Evolutionary conservation across 2,329 filamentous ascomycete species (phyloP).

Genomic region (Sporothrix globosa): DNA sequence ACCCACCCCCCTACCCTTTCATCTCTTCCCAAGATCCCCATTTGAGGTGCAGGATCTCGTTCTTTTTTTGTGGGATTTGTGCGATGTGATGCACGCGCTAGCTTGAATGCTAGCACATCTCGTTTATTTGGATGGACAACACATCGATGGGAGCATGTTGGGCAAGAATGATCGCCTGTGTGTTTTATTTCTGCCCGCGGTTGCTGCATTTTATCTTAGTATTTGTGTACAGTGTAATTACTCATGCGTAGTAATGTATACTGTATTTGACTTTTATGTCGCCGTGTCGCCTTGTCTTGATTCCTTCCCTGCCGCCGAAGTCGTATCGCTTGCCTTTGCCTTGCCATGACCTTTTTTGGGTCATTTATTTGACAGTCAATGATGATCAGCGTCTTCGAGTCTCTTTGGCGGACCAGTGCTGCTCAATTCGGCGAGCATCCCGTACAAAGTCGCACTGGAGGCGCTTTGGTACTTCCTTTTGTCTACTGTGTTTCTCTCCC

Average conservation of each 20-base stretch:
- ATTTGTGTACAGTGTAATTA: too few species aligned
- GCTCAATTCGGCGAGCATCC: constrained; percentile 18
- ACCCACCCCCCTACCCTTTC: neutral
- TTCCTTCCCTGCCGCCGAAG: neutral
- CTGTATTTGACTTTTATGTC: neutral
- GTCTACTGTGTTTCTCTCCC: neutral
- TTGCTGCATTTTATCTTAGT: too few species aligned
- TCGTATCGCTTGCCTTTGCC: neutral
- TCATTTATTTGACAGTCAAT: neutral
- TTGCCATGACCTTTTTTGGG: neutral
- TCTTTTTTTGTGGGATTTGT: constrained; percentile 16
- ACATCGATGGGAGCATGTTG: neutral
- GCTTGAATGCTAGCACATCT: neutral
- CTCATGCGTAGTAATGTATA: too few species aligned
- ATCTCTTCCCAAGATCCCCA: constrained; percentile 5
- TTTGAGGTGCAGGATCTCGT: constrained; percentile 23
- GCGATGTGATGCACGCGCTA: constrained; percentile 9
- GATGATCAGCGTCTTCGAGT: neutral
- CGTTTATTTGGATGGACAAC: neutral
- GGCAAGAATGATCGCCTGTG: constrained; percentile 8
- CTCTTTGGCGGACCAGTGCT: neutral
- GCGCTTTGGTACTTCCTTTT: neutral
- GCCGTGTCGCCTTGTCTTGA: neutral
- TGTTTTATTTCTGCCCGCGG: constrained; percentile 9
- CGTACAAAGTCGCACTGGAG: constrained; percentile 22